Conservation (phyloP, 139 green algal genomes). For the Ettlia oleoabundans region DNA sequence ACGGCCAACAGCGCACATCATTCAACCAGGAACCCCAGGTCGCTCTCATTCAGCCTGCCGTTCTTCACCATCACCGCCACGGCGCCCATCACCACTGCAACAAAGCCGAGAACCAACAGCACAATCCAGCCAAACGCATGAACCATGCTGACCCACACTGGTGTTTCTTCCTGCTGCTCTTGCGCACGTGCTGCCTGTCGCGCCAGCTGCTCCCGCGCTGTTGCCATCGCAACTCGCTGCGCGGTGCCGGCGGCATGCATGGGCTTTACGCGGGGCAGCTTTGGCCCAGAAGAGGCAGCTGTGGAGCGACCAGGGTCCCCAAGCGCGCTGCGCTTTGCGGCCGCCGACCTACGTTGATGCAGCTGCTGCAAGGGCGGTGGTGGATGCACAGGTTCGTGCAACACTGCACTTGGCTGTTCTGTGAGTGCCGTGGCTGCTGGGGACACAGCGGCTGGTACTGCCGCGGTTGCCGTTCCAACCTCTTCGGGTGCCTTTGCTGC, state of each 20-base stretch:
- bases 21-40: constrained; percentile 12
- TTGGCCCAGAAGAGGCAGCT: background rate
- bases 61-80: constrained; percentile 7
- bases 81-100: background rate
- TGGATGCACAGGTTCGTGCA: background rate
- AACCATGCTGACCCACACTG: background rate
- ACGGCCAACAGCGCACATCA: too few relatives aligned
- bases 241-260: background rate
- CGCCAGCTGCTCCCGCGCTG: constrained; percentile 20
- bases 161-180: constrained; percentile 4
- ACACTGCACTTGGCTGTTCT: too few relatives aligned
- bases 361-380: background rate
- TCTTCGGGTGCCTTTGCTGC: background rate
- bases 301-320: background rate
- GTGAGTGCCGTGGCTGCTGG: too few relatives aligned
- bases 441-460: too few relatives aligned
- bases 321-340: background rate
- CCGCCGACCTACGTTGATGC: constrained; percentile 3
- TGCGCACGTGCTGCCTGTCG: background rate
- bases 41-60: background rate
- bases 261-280: background rate
- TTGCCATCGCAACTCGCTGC: constrained; percentile 28
- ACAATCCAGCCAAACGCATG: constrained; percentile 25
- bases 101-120: constrained; percentile 6
- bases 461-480: too few relatives aligned